Base-by-base conservation (phyloP, 805 yeast genomes). In the Hermanozyma aechmeae region DNA sequence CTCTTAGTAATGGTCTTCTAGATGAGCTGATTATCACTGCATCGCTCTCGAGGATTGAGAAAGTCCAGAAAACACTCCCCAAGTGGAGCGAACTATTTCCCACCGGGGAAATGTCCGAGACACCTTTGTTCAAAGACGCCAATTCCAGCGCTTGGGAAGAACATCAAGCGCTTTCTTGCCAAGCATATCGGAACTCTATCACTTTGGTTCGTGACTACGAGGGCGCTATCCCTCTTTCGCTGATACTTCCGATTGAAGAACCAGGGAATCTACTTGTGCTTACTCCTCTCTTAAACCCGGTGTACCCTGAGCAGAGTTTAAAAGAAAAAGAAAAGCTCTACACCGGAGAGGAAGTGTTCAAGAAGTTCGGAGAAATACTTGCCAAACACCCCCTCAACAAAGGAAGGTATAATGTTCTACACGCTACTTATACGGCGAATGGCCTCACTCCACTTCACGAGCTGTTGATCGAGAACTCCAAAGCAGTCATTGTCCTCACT, bases 371-470 rank as follows among this genome's bases (percentile, higher is more conserved):
- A 6, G 56, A 59, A 13, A 40, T 56, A 26, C 39, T 73, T 13
- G 36, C 45, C 4, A 56, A 71, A 6, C 49, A 57, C 23, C 30
- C 37, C 4, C 33, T 37, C 14, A 39, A 41, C 13, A 45, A 39
- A 9, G 45, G 63, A 4, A n/a, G n/a, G n/a, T 71, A 65, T 38
- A 67, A 68, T 33, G 72, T 75, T 2, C 42, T 65, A 7, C 80
- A 74, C 43, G 68, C 78, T 1, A 65, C 76, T 2, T 74, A 74
- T 40, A 71, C 79, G 0, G 77, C 67, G 4, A 65, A 68, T 35
- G 75, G 75, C 3, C 53, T 74, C 16, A 68, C 76, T n/a, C 52
- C 62, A 11, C 46, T 68, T 21, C 79, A 74, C 40, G 79, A 73
- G 42, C 51, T 58, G 16, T 55, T 73, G 29, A 70, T 73, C 16